phyloP scores from a whole-genome alignment of 2,329 filamentous ascomycete species.

The Exophiala sideris region DNA sequence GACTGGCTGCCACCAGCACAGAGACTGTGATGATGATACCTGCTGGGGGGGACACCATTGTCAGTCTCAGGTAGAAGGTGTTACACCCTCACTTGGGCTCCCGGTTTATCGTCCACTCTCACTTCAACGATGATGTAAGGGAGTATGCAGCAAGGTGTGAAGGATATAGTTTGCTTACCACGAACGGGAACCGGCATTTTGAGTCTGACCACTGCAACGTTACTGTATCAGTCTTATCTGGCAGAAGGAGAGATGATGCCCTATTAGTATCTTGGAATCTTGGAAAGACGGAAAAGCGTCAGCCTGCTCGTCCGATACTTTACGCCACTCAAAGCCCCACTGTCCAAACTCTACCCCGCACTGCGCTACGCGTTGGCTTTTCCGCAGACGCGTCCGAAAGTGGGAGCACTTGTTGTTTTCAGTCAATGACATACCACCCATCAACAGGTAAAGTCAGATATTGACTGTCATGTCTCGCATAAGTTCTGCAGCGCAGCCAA shows the following conservation, averaged over 20 bases:
- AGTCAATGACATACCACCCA: too few species aligned
- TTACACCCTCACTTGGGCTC: background rate
- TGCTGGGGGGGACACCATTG: constrained; percentile 32
- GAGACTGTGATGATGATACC: constrained; percentile 62
- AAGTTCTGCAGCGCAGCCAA: constrained; percentile 29
- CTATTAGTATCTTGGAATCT: background rate
- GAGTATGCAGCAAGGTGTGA: constrained; percentile 4
- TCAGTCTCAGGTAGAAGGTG: constrained; percentile 12
- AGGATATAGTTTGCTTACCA: constrained; percentile 36
- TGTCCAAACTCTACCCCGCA: background rate
- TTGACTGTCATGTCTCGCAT: constrained; percentile 20
- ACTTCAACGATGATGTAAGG: constrained; percentile 25
- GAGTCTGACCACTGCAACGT: background rate
- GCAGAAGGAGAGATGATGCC: background rate
- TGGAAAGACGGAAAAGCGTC: constrained; percentile 10
- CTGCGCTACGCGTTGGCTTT: background rate
- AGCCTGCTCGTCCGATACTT: constrained; percentile 14
- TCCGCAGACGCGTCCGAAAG: background rate
- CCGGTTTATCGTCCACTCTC: background rate
- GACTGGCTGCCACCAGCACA: constrained; percentile 59
- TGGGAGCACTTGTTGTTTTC: too few species aligned
- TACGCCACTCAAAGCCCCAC: constrained; percentile 14
- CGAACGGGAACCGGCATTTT: constrained; percentile 48
- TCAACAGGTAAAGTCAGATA: background rate
- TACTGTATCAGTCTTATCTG: background rate